Percentiles rank a stretch among this genome's conserved stretches.
These are phyloP conservation scores for Wickerhamomyces mucosus DNA, from an alignment of 805 yeast genomes.

Conservation along the genomic window DNA sequence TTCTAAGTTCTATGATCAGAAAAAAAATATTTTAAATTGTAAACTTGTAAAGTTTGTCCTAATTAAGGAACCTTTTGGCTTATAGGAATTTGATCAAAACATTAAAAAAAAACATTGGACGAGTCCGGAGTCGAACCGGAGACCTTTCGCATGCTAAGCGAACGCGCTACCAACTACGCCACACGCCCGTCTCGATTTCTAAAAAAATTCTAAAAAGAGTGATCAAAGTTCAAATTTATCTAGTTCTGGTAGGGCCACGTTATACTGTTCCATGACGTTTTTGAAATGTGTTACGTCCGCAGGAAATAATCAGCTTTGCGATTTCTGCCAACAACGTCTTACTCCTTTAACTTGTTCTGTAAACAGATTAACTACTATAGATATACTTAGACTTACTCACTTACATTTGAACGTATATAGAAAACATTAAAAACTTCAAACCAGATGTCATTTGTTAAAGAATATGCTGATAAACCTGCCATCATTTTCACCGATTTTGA, in stretches of 20 bases:
- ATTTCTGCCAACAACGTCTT: no score
- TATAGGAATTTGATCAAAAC: neutral
- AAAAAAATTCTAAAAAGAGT: no score
- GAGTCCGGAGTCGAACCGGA: slow-evolving; percentile 73
- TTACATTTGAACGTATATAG: no score
- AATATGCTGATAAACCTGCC: slow-evolving; percentile 35
- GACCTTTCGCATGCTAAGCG: slow-evolving; percentile 76
- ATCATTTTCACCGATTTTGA: slow-evolving; percentile 97
- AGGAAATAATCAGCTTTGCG: no score
- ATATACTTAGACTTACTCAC: no score
- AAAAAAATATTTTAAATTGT: neutral
- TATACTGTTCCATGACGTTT: no score
- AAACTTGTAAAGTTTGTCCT: neutral
- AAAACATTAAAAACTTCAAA: no score
- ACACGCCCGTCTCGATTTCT: slow-evolving; percentile 70
- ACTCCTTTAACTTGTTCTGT: no score
- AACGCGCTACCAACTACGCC: slow-evolving; percentile 82
- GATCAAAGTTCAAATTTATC: neutral
- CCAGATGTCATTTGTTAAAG: slow-evolving; percentile 19
- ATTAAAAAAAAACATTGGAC: slow-evolving; percentile 36
- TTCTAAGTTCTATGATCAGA: neutral
- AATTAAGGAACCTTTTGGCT: neutral
- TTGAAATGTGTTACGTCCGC: no score
- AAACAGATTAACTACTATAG: no score
- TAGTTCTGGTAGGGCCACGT: no score